Conservation (phyloP, 768 basidiomycete genomes). For the Plicaturopsis crispa region DNA sequence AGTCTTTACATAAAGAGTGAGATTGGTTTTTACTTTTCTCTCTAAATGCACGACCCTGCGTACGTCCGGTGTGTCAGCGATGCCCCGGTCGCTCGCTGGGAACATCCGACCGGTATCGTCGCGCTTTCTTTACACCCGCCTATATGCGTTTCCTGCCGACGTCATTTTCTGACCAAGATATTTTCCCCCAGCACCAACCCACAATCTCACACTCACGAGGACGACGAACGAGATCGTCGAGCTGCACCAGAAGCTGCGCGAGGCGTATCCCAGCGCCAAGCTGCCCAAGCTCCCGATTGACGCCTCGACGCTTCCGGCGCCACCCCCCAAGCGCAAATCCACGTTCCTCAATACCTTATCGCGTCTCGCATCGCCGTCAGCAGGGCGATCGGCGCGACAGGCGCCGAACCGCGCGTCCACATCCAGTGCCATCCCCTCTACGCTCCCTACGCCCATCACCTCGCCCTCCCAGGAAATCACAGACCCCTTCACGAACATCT, state of each 20-base stretch:
- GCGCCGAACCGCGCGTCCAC: slow-evolving; percentile 28
- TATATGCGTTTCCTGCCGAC: slow-evolving; percentile 2
- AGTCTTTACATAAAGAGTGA: slow-evolving; percentile 88
- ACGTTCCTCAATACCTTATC: slow-evolving; percentile 84
- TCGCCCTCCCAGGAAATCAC: slow-evolving; percentile 11
- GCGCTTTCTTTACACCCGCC: slow-evolving; percentile 14
- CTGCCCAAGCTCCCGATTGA: slow-evolving; percentile 61
- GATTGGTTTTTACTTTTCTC: slow-evolving; percentile 27
- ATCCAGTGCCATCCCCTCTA: slow-evolving; percentile 25
- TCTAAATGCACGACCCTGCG: slow-evolving; percentile 9
- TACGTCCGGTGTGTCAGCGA: not conserved
- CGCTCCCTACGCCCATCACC: slow-evolving; percentile 34
- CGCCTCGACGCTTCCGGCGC: slow-evolving; percentile 38
- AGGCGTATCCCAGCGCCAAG: slow-evolving; percentile 46
- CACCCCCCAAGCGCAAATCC: slow-evolving; percentile 66
- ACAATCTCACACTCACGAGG: slow-evolving; percentile 82
- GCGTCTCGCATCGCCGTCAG: slow-evolving; percentile 68
- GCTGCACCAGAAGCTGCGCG: slow-evolving; percentile 74
- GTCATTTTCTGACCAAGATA: slow-evolving; percentile 5
- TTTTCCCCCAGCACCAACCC: slow-evolving; percentile 63
- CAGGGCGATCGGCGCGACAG: slow-evolving; percentile 40
- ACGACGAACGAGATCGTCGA: slow-evolving; percentile 72
- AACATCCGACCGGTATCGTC: slow-evolving; percentile 9
- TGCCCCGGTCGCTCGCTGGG: not conserved
- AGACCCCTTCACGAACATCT: slow-evolving; percentile 28